A percentile compares a stretch with the other conserved stretches of the same genome.
phyloP scores from a whole-genome alignment of 352 stramenopile genomes.

The Pythium chondricola region DNA sequence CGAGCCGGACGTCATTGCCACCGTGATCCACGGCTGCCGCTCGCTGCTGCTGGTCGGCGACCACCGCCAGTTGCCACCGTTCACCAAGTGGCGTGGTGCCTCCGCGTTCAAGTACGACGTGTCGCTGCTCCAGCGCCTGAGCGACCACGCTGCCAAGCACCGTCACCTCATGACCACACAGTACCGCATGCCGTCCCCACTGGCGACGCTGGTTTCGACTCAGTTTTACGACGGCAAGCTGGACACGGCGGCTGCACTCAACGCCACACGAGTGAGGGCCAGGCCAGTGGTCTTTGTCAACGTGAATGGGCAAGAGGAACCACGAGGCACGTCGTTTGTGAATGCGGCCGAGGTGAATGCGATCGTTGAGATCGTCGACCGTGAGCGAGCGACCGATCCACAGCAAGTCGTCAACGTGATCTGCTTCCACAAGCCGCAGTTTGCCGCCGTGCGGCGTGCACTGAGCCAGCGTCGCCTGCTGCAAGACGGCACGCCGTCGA shows the following conservation, averaged over 20 bases:
- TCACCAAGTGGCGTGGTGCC: background rate
- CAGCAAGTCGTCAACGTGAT: background rate
- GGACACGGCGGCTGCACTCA: background rate
- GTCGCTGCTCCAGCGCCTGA: background rate
- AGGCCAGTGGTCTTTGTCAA: background rate
- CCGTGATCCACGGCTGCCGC: background rate
- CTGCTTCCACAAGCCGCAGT: conserved; percentile 6
- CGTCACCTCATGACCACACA: conserved; percentile 1
- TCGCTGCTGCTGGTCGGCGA: background rate
- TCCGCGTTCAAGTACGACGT: background rate
- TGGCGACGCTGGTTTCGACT: background rate
- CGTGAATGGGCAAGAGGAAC: background rate
- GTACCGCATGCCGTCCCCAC: background rate
- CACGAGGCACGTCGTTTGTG: background rate
- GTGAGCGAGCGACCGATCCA: background rate
- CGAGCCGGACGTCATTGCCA: background rate
- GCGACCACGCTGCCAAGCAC: background rate
- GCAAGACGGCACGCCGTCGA: background rate
- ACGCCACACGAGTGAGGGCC: background rate
- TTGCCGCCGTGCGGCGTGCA: background rate
- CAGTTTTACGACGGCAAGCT: background rate
- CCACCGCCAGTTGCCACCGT: background rate
- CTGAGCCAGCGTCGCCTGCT: background rate
- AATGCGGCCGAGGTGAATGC: background rate
- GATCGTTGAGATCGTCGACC: background rate